phyloP scores from a whole-genome alignment of 768 basidiomycete genomes.

The Grammothele lineata region DNA sequence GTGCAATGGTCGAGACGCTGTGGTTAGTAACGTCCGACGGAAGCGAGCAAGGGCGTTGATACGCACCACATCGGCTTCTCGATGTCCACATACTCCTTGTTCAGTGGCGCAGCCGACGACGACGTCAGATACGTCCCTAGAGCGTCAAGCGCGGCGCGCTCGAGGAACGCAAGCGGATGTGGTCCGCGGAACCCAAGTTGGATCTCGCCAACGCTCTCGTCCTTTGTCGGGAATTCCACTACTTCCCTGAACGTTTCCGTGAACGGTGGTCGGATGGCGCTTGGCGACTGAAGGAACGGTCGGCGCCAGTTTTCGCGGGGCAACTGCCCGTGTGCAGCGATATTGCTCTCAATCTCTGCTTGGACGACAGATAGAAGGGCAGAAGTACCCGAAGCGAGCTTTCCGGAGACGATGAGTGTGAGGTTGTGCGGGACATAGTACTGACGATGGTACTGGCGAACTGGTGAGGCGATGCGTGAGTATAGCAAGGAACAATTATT shows the following conservation, averaged over 20 bases:
- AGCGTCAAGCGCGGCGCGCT: conserved; percentile 78
- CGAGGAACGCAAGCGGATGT: conserved; percentile 60
- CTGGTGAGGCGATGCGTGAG: no score
- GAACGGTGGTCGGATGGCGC: conserved; percentile 52
- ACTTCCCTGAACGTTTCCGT: conserved; percentile 48
- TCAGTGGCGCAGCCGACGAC: conserved; percentile 71
- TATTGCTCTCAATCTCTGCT: conserved; percentile 72
- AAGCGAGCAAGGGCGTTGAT: no score
- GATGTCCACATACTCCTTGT: conserved; percentile 89
- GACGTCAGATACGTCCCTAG: conserved; percentile 84
- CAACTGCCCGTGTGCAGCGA: conserved; percentile 70
- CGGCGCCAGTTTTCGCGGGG: conserved; percentile 80
- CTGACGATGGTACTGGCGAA: conserved; percentile 79
- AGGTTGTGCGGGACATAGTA: conserved; percentile 95
- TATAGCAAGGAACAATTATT: no score
- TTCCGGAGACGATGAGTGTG: conserved; percentile 83
- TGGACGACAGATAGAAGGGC: conserved; percentile 81
- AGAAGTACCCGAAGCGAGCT: conserved; percentile 66
- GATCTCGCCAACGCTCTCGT: conserved; percentile 90
- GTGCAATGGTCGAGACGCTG: no score
- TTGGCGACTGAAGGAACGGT: conserved; percentile 86
- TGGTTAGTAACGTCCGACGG: no score
- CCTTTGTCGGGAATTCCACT: conserved; percentile 93
- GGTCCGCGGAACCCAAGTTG: conserved; percentile 75
- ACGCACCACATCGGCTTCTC: conserved; percentile 83